phyloP scores from a whole-genome alignment of 202 grass and related monocot genomes.

The Tripidium arundinaceum region DNA sequence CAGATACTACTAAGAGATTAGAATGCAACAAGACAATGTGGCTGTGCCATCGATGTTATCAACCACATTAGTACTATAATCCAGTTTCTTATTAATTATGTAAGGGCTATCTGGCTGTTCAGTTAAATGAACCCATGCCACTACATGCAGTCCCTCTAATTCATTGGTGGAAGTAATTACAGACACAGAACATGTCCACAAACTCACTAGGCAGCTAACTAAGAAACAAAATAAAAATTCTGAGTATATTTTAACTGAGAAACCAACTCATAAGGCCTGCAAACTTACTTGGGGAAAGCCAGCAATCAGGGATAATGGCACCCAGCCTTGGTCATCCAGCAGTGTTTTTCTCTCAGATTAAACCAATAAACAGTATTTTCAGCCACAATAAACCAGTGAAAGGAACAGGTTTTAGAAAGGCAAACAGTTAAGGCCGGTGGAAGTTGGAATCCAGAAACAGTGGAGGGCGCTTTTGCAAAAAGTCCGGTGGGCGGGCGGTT shows the following conservation, averaged over 20 bases:
- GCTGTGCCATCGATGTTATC: not conserved
- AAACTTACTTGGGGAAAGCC: slow-evolving; percentile 58
- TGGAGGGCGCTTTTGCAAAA: not conserved
- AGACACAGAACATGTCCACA: not conserved
- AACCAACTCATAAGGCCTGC: not conserved
- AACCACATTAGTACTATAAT: slow-evolving; percentile 6
- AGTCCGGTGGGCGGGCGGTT: not conserved
- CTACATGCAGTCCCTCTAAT: not conserved
- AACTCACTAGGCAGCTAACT: not conserved
- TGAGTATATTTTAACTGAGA: not conserved
- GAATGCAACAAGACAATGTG: not conserved
- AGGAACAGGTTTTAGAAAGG: not conserved
- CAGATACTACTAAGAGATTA: not conserved
- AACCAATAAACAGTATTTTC: not conserved
- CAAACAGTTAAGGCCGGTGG: no score
- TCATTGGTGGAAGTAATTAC: not conserved
- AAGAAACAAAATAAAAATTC: not conserved
- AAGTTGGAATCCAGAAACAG: not conserved
- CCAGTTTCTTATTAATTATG: not conserved
- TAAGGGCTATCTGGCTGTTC: not conserved
- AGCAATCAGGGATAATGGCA: slow-evolving; percentile 75
- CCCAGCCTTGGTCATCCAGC: slow-evolving; percentile 93
- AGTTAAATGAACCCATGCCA: not conserved
- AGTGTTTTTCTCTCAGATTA: no score
- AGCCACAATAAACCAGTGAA: no score